These are phyloP conservation scores for Mucor plumbeus DNA, from an alignment of 371 early-diverging fungal genomes.

Conservation along the genomic window DNA sequence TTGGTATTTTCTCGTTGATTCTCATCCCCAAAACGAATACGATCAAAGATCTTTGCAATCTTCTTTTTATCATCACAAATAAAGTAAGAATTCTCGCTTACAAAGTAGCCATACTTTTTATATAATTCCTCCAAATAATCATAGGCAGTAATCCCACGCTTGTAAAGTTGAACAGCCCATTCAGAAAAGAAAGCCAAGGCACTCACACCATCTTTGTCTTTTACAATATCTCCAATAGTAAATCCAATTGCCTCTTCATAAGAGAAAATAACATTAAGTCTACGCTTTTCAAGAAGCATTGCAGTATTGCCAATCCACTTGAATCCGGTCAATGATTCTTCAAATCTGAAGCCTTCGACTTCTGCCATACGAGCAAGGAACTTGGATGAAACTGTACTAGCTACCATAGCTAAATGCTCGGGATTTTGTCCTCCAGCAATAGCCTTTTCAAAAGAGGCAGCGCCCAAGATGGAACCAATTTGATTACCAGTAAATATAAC, in stretches of 20 bases:
- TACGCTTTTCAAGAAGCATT: constrained; percentile 63
- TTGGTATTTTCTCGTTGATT: constrained; percentile 8
- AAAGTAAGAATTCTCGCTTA: constrained; percentile 88
- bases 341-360: constrained; percentile 81
- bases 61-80: constrained; percentile 79
- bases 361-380: constrained; percentile 82
- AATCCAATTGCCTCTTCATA: constrained; percentile 97
- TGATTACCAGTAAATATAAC: constrained; percentile 88
- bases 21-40: constrained; percentile 79
- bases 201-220: constrained; percentile 87
- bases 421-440: constrained; percentile 55
- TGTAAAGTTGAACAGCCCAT: constrained; percentile 73
- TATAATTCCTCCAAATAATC: constrained; percentile 78
- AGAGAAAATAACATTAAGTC: constrained; percentile 76
- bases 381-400: constrained; percentile 89
- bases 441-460: constrained; percentile 69
- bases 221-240: constrained; percentile 76
- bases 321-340: constrained; percentile 95
- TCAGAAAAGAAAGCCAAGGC: constrained; percentile 88
- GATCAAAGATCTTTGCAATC: constrained; percentile 73
- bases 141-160: constrained; percentile 63
- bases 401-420: constrained; percentile 79
- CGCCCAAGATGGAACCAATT: constrained; percentile 88
- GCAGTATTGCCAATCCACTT: constrained; percentile 94
- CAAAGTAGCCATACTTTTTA: constrained; percentile 86